These are phyloP conservation scores for Tulasnella sp. DNA, from an alignment of 768 basidiomycete species.

Conservation along the genomic window DNA sequence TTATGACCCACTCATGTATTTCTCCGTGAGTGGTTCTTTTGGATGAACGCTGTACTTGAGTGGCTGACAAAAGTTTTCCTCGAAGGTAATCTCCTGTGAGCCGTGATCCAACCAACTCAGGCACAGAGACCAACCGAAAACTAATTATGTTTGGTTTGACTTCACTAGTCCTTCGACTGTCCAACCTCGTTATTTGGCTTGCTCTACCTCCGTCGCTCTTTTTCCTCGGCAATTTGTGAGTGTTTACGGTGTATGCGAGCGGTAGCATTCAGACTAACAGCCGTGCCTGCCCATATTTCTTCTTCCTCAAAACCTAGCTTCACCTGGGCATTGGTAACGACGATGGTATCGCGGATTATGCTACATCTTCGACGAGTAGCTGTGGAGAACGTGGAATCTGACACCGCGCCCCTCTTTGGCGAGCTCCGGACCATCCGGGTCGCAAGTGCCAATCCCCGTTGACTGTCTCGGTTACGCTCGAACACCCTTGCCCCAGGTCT, in stretches of 20 bases:
- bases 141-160: neutral
- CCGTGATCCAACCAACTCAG: neutral
- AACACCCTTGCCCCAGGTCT: neutral
- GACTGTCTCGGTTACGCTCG: neutral
- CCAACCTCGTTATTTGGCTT: neutral
- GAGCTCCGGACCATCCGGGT: too few species aligned
- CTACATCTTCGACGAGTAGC: too few species aligned
- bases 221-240: neutral
- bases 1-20: constrained; percentile 7
- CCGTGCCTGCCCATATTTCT: neutral
- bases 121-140: neutral
- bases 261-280: too few species aligned
- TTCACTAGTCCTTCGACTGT: neutral
- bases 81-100: neutral
- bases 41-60: neutral
- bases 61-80: neutral
- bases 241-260: neutral
- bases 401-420: too few species aligned
- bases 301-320: neutral
- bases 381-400: too few species aligned
- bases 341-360: constrained; percentile 15
- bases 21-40: neutral
- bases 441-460: too few species aligned
- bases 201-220: neutral
- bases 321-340: constrained; percentile 5